phyloP scores from a whole-genome alignment of 106 monocot genomes.

The Allium sativum region DNA sequence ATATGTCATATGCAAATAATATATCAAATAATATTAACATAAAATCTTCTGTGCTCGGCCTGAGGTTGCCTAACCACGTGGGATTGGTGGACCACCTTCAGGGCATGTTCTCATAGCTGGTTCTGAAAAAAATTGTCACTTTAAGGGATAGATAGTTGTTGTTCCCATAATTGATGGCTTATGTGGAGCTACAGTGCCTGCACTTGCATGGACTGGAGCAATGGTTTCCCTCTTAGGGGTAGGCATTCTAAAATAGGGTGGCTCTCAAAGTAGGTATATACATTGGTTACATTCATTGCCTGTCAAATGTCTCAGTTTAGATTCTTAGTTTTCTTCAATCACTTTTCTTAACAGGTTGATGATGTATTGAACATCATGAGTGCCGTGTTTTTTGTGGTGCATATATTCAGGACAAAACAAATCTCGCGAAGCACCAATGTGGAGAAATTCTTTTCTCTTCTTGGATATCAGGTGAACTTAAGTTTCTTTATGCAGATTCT shows the following conservation, averaged over 20 bases:
- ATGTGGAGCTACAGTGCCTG: conserved; percentile 57
- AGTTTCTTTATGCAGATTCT: not conserved
- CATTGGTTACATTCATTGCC: not conserved
- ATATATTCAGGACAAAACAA: conserved; percentile 70
- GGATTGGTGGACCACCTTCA: no score
- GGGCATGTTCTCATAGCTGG: not conserved
- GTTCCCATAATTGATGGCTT: conserved; percentile 78
- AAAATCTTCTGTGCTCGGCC: no score
- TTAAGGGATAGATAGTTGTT: conserved; percentile 34
- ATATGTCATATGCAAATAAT: no score
- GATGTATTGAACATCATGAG: conserved; percentile 73
- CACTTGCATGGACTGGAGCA: conserved; percentile 64
- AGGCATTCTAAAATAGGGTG: conserved; percentile 58
- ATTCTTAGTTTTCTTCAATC: not conserved
- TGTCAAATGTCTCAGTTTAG: not conserved
- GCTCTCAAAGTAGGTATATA: conserved; percentile 43
- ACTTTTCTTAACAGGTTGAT: conserved; percentile 37
- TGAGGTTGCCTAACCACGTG: no score
- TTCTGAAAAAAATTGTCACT: not conserved
- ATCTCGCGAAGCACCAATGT: conserved; percentile 61
- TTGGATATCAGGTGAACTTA: conserved; percentile 61
- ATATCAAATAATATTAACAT: no score
- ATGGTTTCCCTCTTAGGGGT: conserved; percentile 59
- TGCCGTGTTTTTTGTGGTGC: conserved; percentile 75
- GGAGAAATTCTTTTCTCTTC: conserved; percentile 48